Evolutionary conservation across 129 eudicot species (phyloP).

Genomic region (Erigeron canadensis): DNA sequence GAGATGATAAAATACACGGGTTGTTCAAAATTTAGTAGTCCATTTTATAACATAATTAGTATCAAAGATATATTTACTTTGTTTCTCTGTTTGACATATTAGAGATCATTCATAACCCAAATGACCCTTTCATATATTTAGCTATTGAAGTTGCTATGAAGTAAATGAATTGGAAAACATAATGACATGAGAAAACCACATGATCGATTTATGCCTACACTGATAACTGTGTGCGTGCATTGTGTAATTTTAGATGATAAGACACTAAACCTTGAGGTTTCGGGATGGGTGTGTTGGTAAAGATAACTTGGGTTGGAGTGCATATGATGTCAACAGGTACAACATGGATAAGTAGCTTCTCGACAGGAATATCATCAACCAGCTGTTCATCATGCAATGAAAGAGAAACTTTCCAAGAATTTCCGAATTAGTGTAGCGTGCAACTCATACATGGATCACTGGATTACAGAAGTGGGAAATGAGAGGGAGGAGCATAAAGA

Average conservation of each 20-base stretch:
- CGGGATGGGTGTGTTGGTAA: conserved; percentile 76
- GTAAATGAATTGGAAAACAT: no score
- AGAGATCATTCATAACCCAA: no score
- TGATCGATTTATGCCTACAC: not conserved
- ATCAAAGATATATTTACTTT: no score
- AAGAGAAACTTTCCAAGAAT: not conserved
- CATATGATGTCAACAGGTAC: conserved; percentile 98
- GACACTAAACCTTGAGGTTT: conserved; percentile 84
- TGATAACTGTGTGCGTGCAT: not conserved
- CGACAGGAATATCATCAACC: conserved; percentile 79
- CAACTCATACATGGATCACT: not conserved
- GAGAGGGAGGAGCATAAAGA: not conserved
- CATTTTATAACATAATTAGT: no score
- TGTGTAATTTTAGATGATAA: not conserved
- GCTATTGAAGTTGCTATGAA: no score
- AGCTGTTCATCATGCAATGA: conserved; percentile 89
- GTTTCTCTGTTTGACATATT: no score
- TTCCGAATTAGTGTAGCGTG: not conserved
- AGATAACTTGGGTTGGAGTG: conserved; percentile 85
- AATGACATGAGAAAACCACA: not conserved
- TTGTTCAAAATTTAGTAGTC: no score
- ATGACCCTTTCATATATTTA: no score
- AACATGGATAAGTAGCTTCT: conserved; percentile 78
- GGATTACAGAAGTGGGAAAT: not conserved
- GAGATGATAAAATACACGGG: no score